Conservation (phyloP, 2,329 filamentous ascomycete genomes). For the Emmonsiellopsis sp. region DNA sequence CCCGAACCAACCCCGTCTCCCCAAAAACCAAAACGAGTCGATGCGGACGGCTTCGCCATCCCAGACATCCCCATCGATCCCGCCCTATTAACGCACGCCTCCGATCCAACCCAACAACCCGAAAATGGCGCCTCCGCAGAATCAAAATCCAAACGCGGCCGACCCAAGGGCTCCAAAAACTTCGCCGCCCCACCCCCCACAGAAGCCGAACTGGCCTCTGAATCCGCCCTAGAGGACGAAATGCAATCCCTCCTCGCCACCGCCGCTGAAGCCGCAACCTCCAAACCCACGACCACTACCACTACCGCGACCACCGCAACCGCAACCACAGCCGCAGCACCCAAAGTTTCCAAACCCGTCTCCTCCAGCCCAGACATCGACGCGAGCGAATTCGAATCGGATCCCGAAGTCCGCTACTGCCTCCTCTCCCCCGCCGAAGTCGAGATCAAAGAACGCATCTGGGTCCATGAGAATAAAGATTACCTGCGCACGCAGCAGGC, state of each 20-base stretch:
- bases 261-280: constrained; percentile 27
- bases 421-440: constrained; percentile 64
- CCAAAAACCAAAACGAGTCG: constrained; percentile 35
- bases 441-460: constrained; percentile 78
- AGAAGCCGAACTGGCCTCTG: constrained; percentile 50
- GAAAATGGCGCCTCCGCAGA: not conserved
- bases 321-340: constrained; percentile 18
- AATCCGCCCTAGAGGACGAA: constrained; percentile 54
- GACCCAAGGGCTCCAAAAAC: constrained; percentile 22
- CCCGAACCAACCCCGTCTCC: constrained; percentile 17
- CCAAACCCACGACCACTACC: constrained; percentile 8
- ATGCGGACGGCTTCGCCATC: constrained; percentile 61
- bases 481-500: constrained; percentile 82
- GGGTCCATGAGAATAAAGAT: constrained; percentile 90
- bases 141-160: constrained; percentile 15
- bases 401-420: constrained; percentile 77
- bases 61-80: constrained; percentile 42
- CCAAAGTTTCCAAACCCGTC: constrained; percentile 36
- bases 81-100: constrained; percentile 19
- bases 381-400: constrained; percentile 78
- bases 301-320: constrained; percentile 44
- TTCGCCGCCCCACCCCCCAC: constrained; percentile 42
- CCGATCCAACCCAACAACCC: not conserved
- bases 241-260: constrained; percentile 56
- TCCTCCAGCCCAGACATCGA: constrained; percentile 50